phyloP scores from a whole-genome alignment of 139 green algal genomes.

The Chlamydomonas sphaeroides region DNA sequence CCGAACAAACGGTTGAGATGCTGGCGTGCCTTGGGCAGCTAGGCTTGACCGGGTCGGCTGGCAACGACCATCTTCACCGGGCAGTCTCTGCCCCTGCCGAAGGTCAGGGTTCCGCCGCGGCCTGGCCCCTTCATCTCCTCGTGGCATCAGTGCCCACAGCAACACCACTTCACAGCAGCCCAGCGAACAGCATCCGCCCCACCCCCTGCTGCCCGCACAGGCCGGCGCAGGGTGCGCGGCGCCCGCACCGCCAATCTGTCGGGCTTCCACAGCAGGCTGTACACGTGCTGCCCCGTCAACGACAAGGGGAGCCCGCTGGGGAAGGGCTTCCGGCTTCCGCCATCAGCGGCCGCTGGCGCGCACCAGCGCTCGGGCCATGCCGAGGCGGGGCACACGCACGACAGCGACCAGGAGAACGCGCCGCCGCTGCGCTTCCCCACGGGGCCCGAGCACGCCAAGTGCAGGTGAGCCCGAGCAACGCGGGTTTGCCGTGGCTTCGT shows the following conservation, averaged over 20 bases:
- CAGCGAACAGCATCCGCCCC: too few species aligned
- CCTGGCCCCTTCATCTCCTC: neutral
- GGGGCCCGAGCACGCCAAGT: neutral
- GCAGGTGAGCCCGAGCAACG: neutral
- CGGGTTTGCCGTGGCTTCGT: neutral
- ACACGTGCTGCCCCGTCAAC: conserved; percentile 3
- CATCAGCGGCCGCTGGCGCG: neutral
- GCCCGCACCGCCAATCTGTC: neutral
- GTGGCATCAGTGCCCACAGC: neutral
- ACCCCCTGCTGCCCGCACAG: neutral
- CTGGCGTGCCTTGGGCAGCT: conserved; percentile 7
- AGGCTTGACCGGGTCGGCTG: neutral
- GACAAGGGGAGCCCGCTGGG: conserved; percentile 21
- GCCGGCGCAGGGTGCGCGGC: conserved; percentile 14
- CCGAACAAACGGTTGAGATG: conserved; percentile 7
- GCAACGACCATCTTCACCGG: neutral
- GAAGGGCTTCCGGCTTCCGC: neutral
- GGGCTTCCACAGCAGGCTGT: conserved; percentile 22
- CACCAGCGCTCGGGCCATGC: too few species aligned
- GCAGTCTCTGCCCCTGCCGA: neutral
- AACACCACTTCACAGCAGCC: neutral
- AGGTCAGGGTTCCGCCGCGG: neutral
- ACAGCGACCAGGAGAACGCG: conserved; percentile 3
- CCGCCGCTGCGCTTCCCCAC: neutral
- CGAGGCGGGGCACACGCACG: neutral